Percentiles rank a stretch among this genome's conserved stretches.
Evolutionary conservation across 345 rosid genomes (phyloP).

Genomic region (Rhodamnia argentea): DNA sequence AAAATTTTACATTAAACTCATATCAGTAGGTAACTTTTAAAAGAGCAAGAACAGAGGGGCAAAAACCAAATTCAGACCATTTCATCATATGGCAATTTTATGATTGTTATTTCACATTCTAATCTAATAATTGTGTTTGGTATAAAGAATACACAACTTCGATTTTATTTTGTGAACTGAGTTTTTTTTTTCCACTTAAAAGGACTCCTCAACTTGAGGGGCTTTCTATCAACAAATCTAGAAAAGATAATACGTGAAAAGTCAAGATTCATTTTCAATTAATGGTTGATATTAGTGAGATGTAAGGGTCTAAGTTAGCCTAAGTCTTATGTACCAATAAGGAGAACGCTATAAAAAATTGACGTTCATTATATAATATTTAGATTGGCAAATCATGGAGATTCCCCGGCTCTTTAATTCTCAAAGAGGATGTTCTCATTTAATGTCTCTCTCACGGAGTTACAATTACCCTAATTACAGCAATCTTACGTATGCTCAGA

Average conservation of each 20-base stretch:
- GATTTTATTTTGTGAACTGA: background rate
- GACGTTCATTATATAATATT: background rate
- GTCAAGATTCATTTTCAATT: background rate
- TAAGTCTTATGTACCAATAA: background rate
- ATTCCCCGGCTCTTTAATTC: no score
- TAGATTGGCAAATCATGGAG: background rate
- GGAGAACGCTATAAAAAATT: background rate
- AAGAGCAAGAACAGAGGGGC: no score
- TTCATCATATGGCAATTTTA: no score
- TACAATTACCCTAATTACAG: no score
- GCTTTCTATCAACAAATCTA: background rate
- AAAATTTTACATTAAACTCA: no score
- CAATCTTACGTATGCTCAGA: no score
- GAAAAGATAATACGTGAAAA: rapidly evolving
- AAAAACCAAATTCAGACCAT: no score
- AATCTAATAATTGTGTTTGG: background rate
- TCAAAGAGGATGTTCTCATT: no score
- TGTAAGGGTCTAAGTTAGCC: background rate
- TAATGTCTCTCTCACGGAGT: no score
- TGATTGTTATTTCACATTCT: background rate
- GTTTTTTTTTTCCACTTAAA: background rate
- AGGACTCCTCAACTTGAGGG: background rate
- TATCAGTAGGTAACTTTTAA: no score
- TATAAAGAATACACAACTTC: background rate
- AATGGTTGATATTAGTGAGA: background rate